phyloP scores from a whole-genome alignment of 2,329 filamentous ascomycete species.

The Clonostachys rosea region DNA sequence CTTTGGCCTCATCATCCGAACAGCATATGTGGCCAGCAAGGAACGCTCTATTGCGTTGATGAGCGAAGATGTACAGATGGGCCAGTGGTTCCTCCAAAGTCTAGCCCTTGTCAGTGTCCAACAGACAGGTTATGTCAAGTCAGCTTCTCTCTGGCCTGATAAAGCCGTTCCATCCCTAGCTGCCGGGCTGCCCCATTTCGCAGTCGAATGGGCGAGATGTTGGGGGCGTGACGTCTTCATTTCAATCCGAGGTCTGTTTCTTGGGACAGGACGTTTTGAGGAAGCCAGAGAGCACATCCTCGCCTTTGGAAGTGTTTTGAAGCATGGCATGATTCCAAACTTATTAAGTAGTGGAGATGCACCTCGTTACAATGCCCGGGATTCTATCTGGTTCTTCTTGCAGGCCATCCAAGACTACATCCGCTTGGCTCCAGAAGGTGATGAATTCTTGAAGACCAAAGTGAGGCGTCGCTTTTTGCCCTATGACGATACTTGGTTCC shows the following conservation, averaged over 20 bases:
- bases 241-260: conserved; percentile 83
- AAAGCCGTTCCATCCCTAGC: conserved; percentile 83
- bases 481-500: conserved; percentile 94
- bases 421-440: conserved; percentile 73
- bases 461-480: conserved; percentile 85
- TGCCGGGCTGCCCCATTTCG: conserved; percentile 90
- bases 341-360: conserved; percentile 79
- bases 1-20: conserved; percentile 84
- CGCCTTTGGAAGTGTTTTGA: conserved; percentile 91
- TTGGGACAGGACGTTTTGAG: conserved; percentile 81
- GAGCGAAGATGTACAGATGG: conserved; percentile 69
- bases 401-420: conserved; percentile 95
- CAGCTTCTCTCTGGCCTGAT: conserved; percentile 83
- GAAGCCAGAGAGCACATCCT: conserved; percentile 93
- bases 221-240: conserved; percentile 99
- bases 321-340: conserved; percentile 98
- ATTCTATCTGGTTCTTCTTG: conserved; percentile 97
- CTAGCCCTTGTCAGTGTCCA: conserved; percentile 90
- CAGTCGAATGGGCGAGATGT: conserved; percentile 89
- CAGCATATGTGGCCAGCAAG: conserved; percentile 80
- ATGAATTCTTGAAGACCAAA: conserved; percentile 67
- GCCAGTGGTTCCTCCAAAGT: conserved; percentile 85
- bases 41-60: conserved; percentile 76
- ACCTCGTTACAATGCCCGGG: conserved; percentile 91
- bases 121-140: conserved; percentile 83